phyloP scores from a whole-genome alignment of 2,329 filamentous ascomycete species.

The Trichoderma sp. region DNA sequence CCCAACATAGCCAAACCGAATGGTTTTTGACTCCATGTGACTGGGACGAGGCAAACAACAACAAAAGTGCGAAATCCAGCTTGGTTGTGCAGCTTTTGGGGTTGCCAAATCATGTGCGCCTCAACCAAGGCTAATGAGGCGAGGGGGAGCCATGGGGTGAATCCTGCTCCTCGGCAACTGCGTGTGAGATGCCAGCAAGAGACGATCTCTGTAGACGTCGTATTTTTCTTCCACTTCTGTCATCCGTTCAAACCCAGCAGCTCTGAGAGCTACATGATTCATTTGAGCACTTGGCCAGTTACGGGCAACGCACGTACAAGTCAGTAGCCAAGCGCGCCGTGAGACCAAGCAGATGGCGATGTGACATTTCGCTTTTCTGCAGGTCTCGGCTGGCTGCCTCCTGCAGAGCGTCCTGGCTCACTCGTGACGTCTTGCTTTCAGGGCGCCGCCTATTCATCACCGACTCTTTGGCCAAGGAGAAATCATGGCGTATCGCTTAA shows the following conservation, averaged over 20 bases:
- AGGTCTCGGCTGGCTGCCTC: constrained; percentile 6
- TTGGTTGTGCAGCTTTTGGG: neutral
- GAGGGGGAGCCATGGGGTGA: neutral
- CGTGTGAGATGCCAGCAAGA: neutral
- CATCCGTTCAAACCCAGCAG: neutral
- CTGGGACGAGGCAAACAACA: neutral
- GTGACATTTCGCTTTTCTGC: neutral
- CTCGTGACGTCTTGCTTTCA: neutral
- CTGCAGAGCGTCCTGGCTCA: neutral
- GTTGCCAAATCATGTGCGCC: neutral
- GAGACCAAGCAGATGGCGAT: neutral
- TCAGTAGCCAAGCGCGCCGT: neutral
- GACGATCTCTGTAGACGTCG: neutral
- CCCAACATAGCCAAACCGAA: neutral
- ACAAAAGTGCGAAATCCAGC: neutral
- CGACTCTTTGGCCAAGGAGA: neutral
- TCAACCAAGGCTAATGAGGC: neutral
- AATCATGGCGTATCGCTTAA: neutral
- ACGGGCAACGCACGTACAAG: neutral
- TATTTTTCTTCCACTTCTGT: neutral
- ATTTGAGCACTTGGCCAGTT: neutral
- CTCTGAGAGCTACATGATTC: neutral
- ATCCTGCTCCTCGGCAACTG: neutral
- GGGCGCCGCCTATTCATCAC: neutral
- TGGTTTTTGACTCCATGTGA: neutral